Evolutionary conservation across 2,329 filamentous ascomycete species (phyloP).

Genomic region (Neurospora sp.): DNA sequence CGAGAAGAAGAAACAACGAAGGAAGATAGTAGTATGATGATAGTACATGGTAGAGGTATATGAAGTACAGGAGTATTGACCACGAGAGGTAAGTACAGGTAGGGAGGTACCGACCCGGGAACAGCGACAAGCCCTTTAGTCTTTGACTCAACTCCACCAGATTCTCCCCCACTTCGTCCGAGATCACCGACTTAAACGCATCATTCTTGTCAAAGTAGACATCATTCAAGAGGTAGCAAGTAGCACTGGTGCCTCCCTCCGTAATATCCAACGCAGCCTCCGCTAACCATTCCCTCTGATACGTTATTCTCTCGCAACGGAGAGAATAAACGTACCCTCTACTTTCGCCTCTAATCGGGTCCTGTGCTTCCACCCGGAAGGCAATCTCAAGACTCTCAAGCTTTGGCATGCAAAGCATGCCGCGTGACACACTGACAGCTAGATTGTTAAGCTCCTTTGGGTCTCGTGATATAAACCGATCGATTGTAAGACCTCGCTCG

Average conservation of each 20-base stretch:
- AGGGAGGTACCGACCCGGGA: too few species aligned
- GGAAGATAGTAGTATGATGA: neutral
- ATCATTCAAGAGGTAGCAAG: neutral
- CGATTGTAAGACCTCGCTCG: neutral
- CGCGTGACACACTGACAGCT: neutral
- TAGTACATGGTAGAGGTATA: neutral
- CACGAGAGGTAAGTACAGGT: too few species aligned
- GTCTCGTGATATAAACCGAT: neutral
- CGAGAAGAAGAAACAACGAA: too few species aligned
- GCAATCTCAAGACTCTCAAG: neutral
- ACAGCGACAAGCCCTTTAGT: neutral
- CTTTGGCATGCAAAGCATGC: neutral
- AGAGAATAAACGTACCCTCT: neutral
- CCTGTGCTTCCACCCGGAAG: neutral
- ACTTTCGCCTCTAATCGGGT: neutral
- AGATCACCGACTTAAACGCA: neutral
- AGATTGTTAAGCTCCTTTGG: neutral
- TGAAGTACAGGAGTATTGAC: neutral
- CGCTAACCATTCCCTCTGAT: neutral
- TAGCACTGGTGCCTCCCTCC: neutral
- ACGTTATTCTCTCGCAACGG: neutral
- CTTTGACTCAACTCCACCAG: neutral
- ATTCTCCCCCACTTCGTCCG: neutral
- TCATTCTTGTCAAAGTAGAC: neutral
- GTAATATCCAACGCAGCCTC: neutral